Evolutionary conservation across 2,329 filamentous ascomycete species (phyloP), one percentile per base, ranked within the genome.

Genomic region (Blumeria hordei): DNA sequence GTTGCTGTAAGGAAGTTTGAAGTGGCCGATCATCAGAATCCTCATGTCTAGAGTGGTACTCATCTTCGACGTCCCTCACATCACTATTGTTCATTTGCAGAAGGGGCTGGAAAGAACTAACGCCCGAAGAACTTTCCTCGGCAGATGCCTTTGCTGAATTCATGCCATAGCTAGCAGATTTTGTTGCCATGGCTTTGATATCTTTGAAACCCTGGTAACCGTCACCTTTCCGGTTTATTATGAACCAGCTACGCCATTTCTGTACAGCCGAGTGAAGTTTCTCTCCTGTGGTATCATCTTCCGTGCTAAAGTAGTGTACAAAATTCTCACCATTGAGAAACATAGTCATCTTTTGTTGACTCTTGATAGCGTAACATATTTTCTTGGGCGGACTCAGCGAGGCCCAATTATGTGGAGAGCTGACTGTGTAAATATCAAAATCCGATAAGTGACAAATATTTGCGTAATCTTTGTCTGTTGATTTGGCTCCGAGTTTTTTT

Each of bases 251-350:
- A 57, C 90, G 78, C 88, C 88, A 95, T 41, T 70, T 70, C 58
- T 94, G 87, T 1, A 94, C 74, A 28, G 75, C 74, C 14, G 75
- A 71, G 62, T 83, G 80, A 68, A 90, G 94, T 12, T 71, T 69
- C n/a, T 75, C 73, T 0, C 85, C 85, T 0, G 80, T 67, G 0
- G 70, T 66, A 5, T 74, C 70, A 61, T 95, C 85, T 47, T 86
- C 85, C 1, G 83, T 86, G 57, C 79, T 82, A 69, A 96, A 94
- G 68, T 90, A 94, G 64, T 96, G 90, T 3, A 94, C 84, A 64
- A 87, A 96, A 61, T 90, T 90, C 54, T 85, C 80, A 3, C 81
- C 84, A 55, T 82, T 81, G 55, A 87, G 70, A 63, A 95, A 95
- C 63, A 94, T 80, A 56, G 77, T 80, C 0, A 83, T 83, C 67